These are phyloP conservation scores for Fagus crenata DNA, from an alignment of 306 rosid genomes.

Conservation along the genomic window DNA sequence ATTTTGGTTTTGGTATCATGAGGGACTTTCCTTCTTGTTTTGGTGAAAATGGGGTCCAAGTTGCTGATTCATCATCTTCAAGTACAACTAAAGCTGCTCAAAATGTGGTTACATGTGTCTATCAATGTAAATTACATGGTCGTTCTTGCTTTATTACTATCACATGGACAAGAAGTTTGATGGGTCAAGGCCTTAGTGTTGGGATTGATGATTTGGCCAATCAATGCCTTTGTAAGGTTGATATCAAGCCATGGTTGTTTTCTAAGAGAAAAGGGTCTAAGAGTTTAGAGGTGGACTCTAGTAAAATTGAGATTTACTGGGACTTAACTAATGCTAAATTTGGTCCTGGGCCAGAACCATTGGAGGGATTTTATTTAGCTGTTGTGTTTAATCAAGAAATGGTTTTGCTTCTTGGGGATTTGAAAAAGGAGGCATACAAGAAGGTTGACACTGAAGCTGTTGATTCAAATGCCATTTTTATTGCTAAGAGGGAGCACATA, in stretches of 20 bases:
- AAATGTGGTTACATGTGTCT: constrained; percentile 73
- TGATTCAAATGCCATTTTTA: constrained; percentile 44
- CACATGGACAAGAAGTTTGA: constrained; percentile 81
- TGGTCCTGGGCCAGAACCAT: constrained; percentile 77
- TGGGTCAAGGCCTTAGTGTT: constrained; percentile 83
- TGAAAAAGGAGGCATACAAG: constrained; percentile 53
- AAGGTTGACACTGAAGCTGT: constrained; percentile 42
- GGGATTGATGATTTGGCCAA: constrained; percentile 59
- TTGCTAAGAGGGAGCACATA: constrained; percentile 73
- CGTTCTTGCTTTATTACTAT: constrained; percentile 62
- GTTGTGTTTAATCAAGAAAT: constrained; percentile 54
- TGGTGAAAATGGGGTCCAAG: constrained; percentile 87
- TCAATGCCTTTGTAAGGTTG: constrained; percentile 66
- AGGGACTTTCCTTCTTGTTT: constrained; percentile 93
- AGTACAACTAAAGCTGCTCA: constrained; percentile 57
- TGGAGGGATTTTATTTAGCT: constrained; percentile 66
- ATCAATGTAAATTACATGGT: constrained; percentile 56
- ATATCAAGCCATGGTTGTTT: constrained; percentile 90
- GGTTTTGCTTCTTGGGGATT: constrained; percentile 68
- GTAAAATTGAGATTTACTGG: constrained; percentile 65
- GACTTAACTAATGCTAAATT: constrained; percentile 75
- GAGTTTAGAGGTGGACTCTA: constrained; percentile 59
- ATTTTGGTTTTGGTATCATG: constrained; percentile 40
- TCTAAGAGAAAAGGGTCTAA: constrained; percentile 76
- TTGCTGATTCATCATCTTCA: constrained; percentile 68